Evolutionary conservation across 1,284 basidiomycete species (phyloP), one percentile per base, ranked within the genome.

Genomic region (Melampsora americana): DNA sequence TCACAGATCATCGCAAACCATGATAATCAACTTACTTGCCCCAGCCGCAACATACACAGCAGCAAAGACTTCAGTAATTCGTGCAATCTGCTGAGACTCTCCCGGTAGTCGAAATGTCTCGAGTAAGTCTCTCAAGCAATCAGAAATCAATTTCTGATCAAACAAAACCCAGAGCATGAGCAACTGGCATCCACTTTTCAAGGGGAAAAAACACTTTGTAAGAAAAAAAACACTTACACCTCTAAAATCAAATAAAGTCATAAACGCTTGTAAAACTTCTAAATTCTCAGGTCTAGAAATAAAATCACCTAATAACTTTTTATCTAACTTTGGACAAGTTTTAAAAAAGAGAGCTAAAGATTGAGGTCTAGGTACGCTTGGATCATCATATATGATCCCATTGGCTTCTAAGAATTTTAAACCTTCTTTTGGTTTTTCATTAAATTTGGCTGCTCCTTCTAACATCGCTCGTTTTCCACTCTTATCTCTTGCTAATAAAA

Each of bases 61-160:
- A 0, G 96, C 93, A 82, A 99, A 99, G 0, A 90, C 93, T 83
- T 98, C 94, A 0, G 96, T 93, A 67, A 99, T 97, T 7, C 95
- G 88, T 28, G 88, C 85, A 78, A 99, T 99, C 78, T 97, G 96
- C 82, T 97, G 94, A 14, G 93, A 84, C 83, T 99, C 96, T 73
- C 96, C 96, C 0, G 96, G 96, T 62, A 99, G 86, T 72, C 96
- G 88, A 86, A 99, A 97, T 5, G 90, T 87, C 83, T 99, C 96
- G 6, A 99, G 86, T 78, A 99, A 85, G 82, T 97, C 94, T 50
- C 96, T 88, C 88, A 99, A 89, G 2, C 94, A 95, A 78, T 99
- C 95, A 16, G 93, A 93, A 78, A 97, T 88, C 12, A 90, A 88
- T 90, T 95, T 95, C 92, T 95, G 79, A 46, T 65, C 6, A 6